phyloP scores from a whole-genome alignment of 768 basidiomycete genomes.

The Pluteus cervinus region DNA sequence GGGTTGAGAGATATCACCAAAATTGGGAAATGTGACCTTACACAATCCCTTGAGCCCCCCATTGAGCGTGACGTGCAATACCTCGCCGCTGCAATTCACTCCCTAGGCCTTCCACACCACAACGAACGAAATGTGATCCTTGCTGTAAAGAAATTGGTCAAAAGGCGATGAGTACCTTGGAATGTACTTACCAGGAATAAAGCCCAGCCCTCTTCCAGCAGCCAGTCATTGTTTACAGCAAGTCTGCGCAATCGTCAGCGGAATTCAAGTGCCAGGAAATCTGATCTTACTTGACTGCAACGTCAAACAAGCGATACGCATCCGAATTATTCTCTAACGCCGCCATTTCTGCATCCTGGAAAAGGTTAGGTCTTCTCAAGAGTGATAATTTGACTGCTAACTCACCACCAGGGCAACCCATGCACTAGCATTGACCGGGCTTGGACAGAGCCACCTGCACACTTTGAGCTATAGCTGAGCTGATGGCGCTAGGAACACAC shows the following conservation, averaged over 20 bases:
- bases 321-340: conserved; percentile 48
- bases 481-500: conserved; percentile 25
- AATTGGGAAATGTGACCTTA: conserved; percentile 23
- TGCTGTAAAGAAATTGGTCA: conserved; percentile 32
- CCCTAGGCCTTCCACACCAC: conserved; percentile 61
- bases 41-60: conserved; percentile 73
- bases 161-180: not conserved
- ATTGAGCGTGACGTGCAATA: conserved; percentile 59
- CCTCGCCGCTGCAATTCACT: conserved; percentile 62
- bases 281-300: conserved; percentile 54
- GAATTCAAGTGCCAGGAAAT: not conserved
- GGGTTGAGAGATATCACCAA: conserved; percentile 1
- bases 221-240: conserved; percentile 63
- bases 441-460: conserved; percentile 61
- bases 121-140: conserved; percentile 64
- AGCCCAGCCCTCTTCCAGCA: conserved; percentile 67
- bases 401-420: conserved; percentile 67
- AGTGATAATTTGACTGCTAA: conserved; percentile 2
- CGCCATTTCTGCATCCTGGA: conserved; percentile 65
- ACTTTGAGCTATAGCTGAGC: not conserved
- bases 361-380: conserved; percentile 1
- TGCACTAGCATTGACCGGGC: conserved; percentile 60
- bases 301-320: conserved; percentile 62
- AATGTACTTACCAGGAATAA: conserved; percentile 46
- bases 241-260: conserved; percentile 29